Percentiles rank a stretch among this genome's conserved stretches.
Evolutionary conservation across 1,284 basidiomycete genomes (phyloP).

Genomic region (Puccinia triticina): DNA sequence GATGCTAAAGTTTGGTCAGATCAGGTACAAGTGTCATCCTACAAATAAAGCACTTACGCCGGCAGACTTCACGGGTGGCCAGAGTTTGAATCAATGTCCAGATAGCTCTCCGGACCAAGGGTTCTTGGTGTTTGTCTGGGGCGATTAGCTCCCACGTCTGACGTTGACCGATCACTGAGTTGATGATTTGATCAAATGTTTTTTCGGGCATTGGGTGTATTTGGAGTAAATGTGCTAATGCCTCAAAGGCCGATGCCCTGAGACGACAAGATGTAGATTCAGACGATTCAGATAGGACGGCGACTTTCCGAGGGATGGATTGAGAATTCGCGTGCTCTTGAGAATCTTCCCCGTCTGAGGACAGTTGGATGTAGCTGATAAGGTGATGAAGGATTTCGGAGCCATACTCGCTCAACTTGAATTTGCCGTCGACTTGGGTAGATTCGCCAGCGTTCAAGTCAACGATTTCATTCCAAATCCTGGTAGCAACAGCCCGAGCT

Average conservation of each 20-base stretch:
- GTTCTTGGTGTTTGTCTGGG: conserved; percentile 33
- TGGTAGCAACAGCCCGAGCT: conserved; percentile 13
- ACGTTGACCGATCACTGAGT: conserved; percentile 8
- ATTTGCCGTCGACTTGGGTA: conserved; percentile 4
- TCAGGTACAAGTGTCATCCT: background rate
- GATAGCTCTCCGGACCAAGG: conserved; percentile 37
- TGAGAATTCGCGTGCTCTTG: background rate
- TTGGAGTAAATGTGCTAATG: conserved; percentile 32
- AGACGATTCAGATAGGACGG: conserved; percentile 32
- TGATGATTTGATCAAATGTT: background rate
- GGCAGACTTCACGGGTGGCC: conserved; percentile 23
- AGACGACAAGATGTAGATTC: conserved; percentile 41
- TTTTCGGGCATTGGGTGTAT: conserved; percentile 31
- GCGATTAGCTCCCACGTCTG: conserved; percentile 38
- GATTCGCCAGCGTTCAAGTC: conserved; percentile 23
- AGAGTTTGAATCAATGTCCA: conserved; percentile 46
- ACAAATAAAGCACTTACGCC: conserved; percentile 32
- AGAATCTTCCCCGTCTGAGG: background rate
- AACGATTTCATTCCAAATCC: conserved; percentile 31
- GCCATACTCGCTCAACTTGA: conserved; percentile 33
- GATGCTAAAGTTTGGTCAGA: conserved; percentile 17
- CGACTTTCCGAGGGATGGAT: conserved; percentile 37
- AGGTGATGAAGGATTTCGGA: conserved; percentile 46
- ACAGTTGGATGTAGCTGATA: conserved; percentile 5
- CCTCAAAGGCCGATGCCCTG: conserved; percentile 44